Percentiles rank a stretch among this genome's conserved stretches.
Evolutionary conservation across 2,329 filamentous ascomycete genomes (phyloP).

Genomic region (Oidium heveae): DNA sequence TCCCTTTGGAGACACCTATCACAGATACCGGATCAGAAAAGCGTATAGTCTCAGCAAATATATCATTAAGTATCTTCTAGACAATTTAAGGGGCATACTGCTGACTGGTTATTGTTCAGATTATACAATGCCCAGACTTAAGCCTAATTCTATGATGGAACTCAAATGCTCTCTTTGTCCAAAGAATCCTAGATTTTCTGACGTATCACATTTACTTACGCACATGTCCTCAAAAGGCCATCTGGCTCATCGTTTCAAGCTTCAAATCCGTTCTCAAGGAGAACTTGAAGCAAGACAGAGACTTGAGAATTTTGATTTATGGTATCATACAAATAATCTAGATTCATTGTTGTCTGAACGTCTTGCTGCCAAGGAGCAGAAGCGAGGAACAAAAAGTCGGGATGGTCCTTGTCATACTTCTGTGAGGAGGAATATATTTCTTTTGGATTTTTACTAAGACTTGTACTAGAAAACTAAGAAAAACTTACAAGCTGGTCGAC

Average conservation of each 20-base stretch:
- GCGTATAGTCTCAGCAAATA: background rate
- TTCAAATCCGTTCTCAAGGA: slow-evolving; percentile 43
- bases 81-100: background rate
- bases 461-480: background rate
- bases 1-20: background rate
- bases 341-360: slow-evolving; percentile 52
- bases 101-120: background rate
- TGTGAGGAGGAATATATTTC: slow-evolving; percentile 3
- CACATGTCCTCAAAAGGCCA: slow-evolving; percentile 88
- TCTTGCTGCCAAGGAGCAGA: slow-evolving; percentile 50
- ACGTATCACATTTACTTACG: slow-evolving; percentile 75
- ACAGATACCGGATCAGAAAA: background rate
- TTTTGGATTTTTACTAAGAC: background rate
- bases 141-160: slow-evolving; percentile 22
- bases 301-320: slow-evolving; percentile 46
- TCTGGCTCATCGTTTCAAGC: slow-evolving; percentile 58
- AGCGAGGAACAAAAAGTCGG: slow-evolving; percentile 17
- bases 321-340: slow-evolving; percentile 51
- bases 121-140: slow-evolving; percentile 7
- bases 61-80: background rate
- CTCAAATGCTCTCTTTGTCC: slow-evolving; percentile 68
- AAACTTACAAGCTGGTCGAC: background rate
- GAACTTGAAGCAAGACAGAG: slow-evolving; percentile 37
- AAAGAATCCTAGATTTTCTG: slow-evolving; percentile 57
- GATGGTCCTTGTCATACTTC: background rate